These are phyloP conservation scores for Melampsora americana DNA, from an alignment of 1,284 basidiomycete genomes.

Conservation along the genomic window DNA sequence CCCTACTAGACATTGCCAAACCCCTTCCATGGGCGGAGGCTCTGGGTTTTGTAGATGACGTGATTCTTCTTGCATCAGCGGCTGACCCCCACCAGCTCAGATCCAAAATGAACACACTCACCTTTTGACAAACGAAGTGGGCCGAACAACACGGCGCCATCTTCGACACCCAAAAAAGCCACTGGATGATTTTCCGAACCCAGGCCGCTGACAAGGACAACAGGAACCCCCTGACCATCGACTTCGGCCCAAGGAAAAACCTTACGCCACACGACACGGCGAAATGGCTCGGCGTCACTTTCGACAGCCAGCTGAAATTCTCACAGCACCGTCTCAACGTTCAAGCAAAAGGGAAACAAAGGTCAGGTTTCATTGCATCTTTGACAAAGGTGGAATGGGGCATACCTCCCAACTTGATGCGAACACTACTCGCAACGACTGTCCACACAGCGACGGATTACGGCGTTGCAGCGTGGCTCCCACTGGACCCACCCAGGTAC, in stretches of 20 bases:
- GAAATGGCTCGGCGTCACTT: conserved; percentile 14
- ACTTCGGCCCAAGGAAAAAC: not conserved
- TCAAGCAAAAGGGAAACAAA: not conserved
- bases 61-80: not conserved
- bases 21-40: not conserved
- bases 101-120: not conserved
- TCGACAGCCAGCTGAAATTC: conserved; percentile 18
- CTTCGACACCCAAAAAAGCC: too few relatives aligned
- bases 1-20: not conserved
- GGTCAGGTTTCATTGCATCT: not conserved
- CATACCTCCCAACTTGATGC: not conserved
- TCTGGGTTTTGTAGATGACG: not conserved
- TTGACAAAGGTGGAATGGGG: not conserved
- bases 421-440: not conserved
- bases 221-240: not conserved
- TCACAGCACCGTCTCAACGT: not conserved
- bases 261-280: not conserved
- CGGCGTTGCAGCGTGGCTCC: not conserved
- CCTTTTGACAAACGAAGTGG: not conserved
- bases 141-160: not conserved
- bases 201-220: not conserved
- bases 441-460: not conserved
- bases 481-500: not conserved
- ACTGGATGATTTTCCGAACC: not conserved
- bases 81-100: not conserved